Conservation (phyloP, 2,329 filamentous ascomycete genomes). For the Rhexocercosporidium sp. region DNA sequence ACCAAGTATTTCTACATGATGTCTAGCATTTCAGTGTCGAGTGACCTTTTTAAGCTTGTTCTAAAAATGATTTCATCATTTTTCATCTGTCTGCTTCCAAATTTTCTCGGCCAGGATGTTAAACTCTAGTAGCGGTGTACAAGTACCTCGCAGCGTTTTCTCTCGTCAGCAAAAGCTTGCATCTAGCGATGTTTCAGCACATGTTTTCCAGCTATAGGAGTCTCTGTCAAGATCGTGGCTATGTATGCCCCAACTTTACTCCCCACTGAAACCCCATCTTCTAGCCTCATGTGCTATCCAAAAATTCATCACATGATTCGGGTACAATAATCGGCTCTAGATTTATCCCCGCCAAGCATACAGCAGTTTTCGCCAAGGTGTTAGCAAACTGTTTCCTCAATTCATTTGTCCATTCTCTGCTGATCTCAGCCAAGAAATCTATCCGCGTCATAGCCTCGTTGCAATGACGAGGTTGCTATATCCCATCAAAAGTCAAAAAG, state of each 20-base stretch:
- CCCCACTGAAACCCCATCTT: background rate
- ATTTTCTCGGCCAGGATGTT: background rate
- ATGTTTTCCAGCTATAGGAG: background rate
- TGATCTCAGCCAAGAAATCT: conserved; percentile 3
- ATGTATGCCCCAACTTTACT: background rate
- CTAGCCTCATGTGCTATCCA: background rate
- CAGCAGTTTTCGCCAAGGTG: background rate
- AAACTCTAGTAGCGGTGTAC: background rate
- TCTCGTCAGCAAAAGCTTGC: background rate
- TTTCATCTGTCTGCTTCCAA: background rate
- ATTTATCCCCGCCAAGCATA: background rate
- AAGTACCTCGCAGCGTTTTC: background rate
- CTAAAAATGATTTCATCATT: background rate
- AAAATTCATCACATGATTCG: background rate
- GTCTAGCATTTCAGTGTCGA: background rate
- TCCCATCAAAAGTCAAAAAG: background rate
- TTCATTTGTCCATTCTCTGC: background rate
- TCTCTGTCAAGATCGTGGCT: background rate
- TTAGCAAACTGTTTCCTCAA: background rate
- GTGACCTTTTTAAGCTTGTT: background rate
- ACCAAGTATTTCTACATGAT: background rate
- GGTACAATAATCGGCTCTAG: background rate
- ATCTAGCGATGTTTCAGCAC: conserved; percentile 5
- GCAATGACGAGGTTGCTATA: background rate
- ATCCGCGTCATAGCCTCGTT: conserved; percentile 10